Evolutionary conservation across 768 basidiomycete species (phyloP).

Genomic region (Pulveroboletus sp.): DNA sequence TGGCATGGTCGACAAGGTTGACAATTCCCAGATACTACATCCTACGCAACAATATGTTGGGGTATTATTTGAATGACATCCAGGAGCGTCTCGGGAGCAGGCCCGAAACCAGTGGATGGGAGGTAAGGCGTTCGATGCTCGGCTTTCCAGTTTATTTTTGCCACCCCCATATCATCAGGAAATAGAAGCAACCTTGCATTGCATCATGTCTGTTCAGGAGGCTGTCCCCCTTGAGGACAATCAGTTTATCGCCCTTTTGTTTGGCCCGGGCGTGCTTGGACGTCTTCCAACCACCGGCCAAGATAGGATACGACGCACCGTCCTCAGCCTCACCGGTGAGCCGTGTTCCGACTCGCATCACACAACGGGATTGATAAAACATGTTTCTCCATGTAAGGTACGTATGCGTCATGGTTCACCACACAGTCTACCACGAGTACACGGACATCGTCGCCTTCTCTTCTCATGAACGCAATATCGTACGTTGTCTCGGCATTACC

Average conservation of each 20-base stretch:
- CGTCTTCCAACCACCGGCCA: slow-evolving; percentile 63
- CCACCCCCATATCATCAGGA: slow-evolving; percentile 47
- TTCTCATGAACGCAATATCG: slow-evolving; percentile 62
- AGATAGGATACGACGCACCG: slow-evolving; percentile 68
- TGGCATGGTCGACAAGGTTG: slow-evolving; percentile 1
- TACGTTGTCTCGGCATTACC: slow-evolving; percentile 72
- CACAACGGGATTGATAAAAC: background rate
- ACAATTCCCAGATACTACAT: slow-evolving; percentile 69
- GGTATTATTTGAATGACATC: slow-evolving; percentile 63
- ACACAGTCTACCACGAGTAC: slow-evolving; percentile 38
- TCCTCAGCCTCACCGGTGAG: slow-evolving; percentile 72
- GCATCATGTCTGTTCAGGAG: slow-evolving; percentile 84
- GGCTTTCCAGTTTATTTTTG: background rate
- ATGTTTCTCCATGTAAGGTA: slow-evolving; percentile 42
- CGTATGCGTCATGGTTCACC: slow-evolving; percentile 81
- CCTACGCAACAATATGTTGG: slow-evolving; percentile 79
- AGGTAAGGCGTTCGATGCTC: slow-evolving; percentile 53
- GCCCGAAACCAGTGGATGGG: slow-evolving; percentile 60
- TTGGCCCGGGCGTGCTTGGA: slow-evolving; percentile 70
- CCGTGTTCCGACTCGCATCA: background rate
- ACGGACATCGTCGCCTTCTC: slow-evolving; percentile 33
- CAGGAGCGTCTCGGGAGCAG: slow-evolving; percentile 47
- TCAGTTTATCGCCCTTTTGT: slow-evolving; percentile 57
- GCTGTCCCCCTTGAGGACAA: slow-evolving; percentile 65
- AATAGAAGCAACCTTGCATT: slow-evolving; percentile 84